phyloP scores from a whole-genome alignment of 257 asterid species.

The Salvia rosmarinus region DNA sequence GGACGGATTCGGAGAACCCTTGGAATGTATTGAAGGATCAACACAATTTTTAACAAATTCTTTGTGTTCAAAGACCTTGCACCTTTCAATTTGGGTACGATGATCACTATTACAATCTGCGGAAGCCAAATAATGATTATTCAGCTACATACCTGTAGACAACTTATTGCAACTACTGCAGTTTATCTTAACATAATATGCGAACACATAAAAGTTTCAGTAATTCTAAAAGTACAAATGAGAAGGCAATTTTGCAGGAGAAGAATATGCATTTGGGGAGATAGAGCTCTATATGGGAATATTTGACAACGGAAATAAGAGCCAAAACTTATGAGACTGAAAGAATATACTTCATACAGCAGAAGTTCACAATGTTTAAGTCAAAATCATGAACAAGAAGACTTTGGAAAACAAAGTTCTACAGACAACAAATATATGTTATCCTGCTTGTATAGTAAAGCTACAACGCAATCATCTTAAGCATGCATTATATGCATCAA shows the following conservation, averaged over 20 bases:
- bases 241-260: neutral
- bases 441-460: too few relatives aligned
- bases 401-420: too few relatives aligned
- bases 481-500: slow-evolving; percentile 9
- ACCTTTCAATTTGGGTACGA: slow-evolving; percentile 63
- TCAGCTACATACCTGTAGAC: neutral
- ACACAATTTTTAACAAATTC: slow-evolving; percentile 67
- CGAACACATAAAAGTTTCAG: neutral
- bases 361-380: neutral
- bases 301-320: neutral
- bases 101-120: slow-evolving; percentile 66
- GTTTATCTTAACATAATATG: slow-evolving; percentile 1
- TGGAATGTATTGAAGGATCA: slow-evolving; percentile 76
- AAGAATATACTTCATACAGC: neutral
- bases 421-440: too few relatives aligned
- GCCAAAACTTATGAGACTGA: neutral
- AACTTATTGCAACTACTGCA: slow-evolving; percentile 20
- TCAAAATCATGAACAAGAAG: too few relatives aligned
- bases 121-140: slow-evolving; percentile 31
- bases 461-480: too few relatives aligned
- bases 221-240: neutral
- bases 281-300: neutral
- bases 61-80: slow-evolving; percentile 78
- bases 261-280: neutral
- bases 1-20: slow-evolving; percentile 76